Base-by-base conservation (phyloP, 805 yeast species). In the Wickerhamomyces canadensis region DNA sequence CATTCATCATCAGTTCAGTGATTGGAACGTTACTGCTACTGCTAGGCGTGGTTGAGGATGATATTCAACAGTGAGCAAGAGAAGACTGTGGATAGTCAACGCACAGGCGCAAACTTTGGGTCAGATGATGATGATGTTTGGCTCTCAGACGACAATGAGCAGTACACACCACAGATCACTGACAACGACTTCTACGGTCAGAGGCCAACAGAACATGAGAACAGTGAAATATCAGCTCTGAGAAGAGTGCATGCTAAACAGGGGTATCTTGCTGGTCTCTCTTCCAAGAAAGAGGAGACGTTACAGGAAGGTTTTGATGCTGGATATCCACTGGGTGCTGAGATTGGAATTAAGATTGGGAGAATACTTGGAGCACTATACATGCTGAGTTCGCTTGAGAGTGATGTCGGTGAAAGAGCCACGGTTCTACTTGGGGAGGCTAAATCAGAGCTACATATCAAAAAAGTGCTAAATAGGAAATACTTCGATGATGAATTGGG, bases 191-290 rank as follows among this genome's bases (percentile, higher is more conserved):
- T 55, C 15, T 68, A 67, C 45, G 72, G 68, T 2, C 55, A 56
- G 23, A 54, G 47, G 13, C 38, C 48, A 3, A 34, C 24, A 2
- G 27, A 5, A 4, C 23, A 26, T 1, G 56, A 53, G 32, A 43
- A 30, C 12, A 36, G 38, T 2, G 67, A 63, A 22, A 48, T 57
- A 5, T 54, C 63, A 7, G 70, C 71, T 9, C 47, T 81, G 33
- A 62, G 74, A 47, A 61, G 89, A 22, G 70, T 67, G 9, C 96
- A 89, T 54, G 68, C 67, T 8, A 84, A 84, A 45, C 81, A 81
- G 44, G 98, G 97, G 0, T 89, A 85, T 48, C 59, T 86, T 5
- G 95, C 83, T 42, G 98, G 97, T 0, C 52, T 89, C 6, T 67
- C 85, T 1, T 60, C 57, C 13, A 75, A 86, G 5, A 80, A 85